A percentile compares a stretch with the other conserved stretches of the same genome.
Conservation (phyloP, 164 flowering plant genomes). For the Hamamelis virginiana region DNA sequence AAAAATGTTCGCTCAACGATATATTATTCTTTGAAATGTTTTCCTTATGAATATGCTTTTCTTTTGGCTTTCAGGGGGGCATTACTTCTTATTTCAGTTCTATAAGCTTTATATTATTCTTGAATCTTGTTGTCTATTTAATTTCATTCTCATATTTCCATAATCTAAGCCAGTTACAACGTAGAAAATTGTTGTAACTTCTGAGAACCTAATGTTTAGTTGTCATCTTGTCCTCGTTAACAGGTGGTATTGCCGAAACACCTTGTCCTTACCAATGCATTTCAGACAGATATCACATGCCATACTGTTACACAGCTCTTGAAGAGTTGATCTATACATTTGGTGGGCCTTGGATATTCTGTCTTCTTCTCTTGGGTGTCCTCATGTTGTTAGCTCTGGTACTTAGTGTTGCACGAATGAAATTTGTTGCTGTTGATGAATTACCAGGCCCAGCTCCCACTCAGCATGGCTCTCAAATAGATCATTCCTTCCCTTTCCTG, state of each 20-base stretch:
- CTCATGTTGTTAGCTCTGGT: conserved; percentile 86
- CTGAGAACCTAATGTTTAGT: neutral
- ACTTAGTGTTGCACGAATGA: conserved; percentile 96
- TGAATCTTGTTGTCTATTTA: neutral
- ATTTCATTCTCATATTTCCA: no score
- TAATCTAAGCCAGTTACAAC: neutral
- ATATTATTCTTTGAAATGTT: neutral
- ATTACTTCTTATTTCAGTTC: neutral
- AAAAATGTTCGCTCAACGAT: neutral
- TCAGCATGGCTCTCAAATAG: conserved; percentile 76
- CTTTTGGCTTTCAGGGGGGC: neutral
- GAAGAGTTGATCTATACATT: conserved; percentile 94
- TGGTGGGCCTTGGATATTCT: conserved; percentile 98
- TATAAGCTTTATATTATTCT: neutral
- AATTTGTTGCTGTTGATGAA: conserved; percentile 83
- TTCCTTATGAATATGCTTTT: neutral
- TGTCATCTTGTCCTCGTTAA: conserved; percentile 5
- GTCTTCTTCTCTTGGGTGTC: conserved; percentile 72
- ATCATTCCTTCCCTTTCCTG: conserved; percentile 93
- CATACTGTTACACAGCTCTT: conserved; percentile 89
- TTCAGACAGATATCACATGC: conserved; percentile 97
- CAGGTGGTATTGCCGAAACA: conserved; percentile 87
- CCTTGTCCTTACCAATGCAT: conserved; percentile 93
- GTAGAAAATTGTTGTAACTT: neutral
- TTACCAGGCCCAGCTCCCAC: conserved; percentile 76